Conservation (phyloP, 371 early-diverging fungal species). For the Apophysomyces sp. region DNA sequence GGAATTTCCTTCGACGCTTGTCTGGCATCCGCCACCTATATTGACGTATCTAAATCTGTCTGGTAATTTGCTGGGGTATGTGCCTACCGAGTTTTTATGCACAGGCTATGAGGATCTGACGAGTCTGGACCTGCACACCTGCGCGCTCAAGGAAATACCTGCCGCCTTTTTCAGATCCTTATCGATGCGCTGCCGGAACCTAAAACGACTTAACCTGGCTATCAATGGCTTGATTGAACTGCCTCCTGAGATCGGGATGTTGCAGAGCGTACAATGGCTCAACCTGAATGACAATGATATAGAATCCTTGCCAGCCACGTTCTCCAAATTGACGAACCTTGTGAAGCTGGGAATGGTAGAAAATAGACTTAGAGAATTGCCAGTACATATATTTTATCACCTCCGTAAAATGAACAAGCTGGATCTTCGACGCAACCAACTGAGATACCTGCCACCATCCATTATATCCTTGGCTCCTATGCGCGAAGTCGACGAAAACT, state of each 20-base stretch:
- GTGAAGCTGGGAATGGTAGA: conserved; percentile 74
- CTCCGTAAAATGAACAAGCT: conserved; percentile 46
- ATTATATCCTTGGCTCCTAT: conserved; percentile 25
- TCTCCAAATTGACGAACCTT: conserved; percentile 52
- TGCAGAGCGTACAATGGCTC: conserved; percentile 64
- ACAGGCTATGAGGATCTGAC: conserved; percentile 46
- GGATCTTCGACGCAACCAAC: conserved; percentile 52
- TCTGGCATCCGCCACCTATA: conserved; percentile 34
- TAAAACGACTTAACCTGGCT: conserved; percentile 63
- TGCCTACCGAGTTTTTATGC: conserved; percentile 48
- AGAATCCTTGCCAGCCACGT: conserved; percentile 45
- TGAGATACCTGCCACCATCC: conserved; percentile 48
- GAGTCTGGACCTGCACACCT: conserved; percentile 68
- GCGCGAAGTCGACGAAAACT: conserved; percentile 15
- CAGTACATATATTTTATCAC: conserved; percentile 38
- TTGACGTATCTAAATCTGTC: conserved; percentile 61
- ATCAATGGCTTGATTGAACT: conserved; percentile 57
- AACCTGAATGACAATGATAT: conserved; percentile 72
- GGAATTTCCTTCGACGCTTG: conserved; percentile 45
- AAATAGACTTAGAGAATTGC: conserved; percentile 56
- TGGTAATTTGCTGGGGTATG: conserved; percentile 46
- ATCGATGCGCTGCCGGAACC: conserved; percentile 30
- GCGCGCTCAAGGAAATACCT: conserved; percentile 41
- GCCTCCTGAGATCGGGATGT: conserved; percentile 55
- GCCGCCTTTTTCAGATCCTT: conserved; percentile 19